phyloP scores from a whole-genome alignment of 1,284 basidiomycete genomes.

The Naganishia sp. region DNA sequence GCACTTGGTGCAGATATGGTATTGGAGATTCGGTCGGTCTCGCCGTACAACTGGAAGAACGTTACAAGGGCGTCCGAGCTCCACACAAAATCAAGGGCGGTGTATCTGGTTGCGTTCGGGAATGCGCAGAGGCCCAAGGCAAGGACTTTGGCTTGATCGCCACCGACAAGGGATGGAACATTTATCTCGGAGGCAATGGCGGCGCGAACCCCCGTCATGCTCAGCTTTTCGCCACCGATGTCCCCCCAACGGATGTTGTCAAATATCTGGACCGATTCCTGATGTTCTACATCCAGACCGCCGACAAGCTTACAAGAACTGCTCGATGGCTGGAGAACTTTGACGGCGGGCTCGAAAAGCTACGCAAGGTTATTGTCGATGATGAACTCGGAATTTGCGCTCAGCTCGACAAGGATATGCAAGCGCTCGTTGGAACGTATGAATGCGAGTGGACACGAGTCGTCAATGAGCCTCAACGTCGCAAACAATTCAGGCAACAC shows the following conservation, averaged over 20 bases:
- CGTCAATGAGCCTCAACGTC: conserved; percentile 61
- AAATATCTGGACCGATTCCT: conserved; percentile 70
- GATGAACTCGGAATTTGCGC: conserved; percentile 74
- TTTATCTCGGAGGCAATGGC: conserved; percentile 73
- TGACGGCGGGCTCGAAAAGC: conserved; percentile 69
- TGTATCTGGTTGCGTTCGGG: conserved; percentile 72
- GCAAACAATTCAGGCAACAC: conserved; percentile 67
- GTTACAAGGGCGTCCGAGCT: conserved; percentile 68
- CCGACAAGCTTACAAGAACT: conserved; percentile 68
- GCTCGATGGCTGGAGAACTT: conserved; percentile 74
- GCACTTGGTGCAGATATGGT: conserved; percentile 72
- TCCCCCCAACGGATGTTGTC: conserved; percentile 65
- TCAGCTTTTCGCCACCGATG: conserved; percentile 60
- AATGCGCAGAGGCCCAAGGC: conserved; percentile 73
- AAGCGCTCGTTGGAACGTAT: conserved; percentile 66
- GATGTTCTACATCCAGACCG: conserved; percentile 72
- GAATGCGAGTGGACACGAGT: conserved; percentile 72
- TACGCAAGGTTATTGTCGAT: conserved; percentile 68
- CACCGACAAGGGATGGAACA: conserved; percentile 75
- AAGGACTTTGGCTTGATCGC: conserved; percentile 79
- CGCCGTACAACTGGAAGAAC: conserved; percentile 70
- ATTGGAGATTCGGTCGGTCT: conserved; percentile 74
- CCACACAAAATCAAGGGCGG: conserved; percentile 79
- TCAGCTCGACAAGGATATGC: conserved; percentile 72
- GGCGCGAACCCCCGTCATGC: conserved; percentile 67